Evolutionary conservation across 116 monocot species (phyloP).

Genomic region (Phalaenopsis hybrid): DNA sequence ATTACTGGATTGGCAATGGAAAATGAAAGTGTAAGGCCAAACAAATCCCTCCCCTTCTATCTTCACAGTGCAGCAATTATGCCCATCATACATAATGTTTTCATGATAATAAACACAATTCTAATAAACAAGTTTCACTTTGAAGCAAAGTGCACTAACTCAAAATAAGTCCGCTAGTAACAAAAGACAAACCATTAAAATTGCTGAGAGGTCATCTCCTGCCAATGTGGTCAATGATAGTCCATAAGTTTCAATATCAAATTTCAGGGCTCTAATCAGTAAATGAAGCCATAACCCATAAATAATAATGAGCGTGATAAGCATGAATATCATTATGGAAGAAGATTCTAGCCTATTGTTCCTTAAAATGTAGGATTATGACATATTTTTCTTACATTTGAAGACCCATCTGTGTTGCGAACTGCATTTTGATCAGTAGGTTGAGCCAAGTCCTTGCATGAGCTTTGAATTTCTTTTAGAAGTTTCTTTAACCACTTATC

Average conservation of each 20-base stretch:
- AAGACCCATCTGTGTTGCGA: slow-evolving; percentile 2
- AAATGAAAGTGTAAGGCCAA: too few species aligned
- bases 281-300: not conserved
- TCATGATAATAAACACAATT: too few species aligned
- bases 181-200: too few species aligned
- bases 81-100: too few species aligned
- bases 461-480: slow-evolving; percentile 54
- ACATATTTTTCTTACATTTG: slow-evolving; percentile 26
- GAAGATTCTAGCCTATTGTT: not conserved
- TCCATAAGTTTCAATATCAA: not conserved
- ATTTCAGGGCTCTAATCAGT: not conserved
- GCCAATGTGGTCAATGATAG: too few species aligned
- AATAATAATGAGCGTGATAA: not conserved
- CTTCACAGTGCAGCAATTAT: too few species aligned
- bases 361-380: not conserved
- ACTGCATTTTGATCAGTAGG: slow-evolving; percentile 2
- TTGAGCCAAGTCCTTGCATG: slow-evolving; percentile 26
- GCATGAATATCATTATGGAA: not conserved
- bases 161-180: too few species aligned
- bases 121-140: too few species aligned
- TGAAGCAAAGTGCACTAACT: too few species aligned
- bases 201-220: too few species aligned
- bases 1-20: too few species aligned
- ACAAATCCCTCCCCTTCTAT: too few species aligned
- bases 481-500: slow-evolving; percentile 88